Evolutionary conservation across 805 yeast genomes (phyloP).

Genomic region (Candida berthetii): DNA sequence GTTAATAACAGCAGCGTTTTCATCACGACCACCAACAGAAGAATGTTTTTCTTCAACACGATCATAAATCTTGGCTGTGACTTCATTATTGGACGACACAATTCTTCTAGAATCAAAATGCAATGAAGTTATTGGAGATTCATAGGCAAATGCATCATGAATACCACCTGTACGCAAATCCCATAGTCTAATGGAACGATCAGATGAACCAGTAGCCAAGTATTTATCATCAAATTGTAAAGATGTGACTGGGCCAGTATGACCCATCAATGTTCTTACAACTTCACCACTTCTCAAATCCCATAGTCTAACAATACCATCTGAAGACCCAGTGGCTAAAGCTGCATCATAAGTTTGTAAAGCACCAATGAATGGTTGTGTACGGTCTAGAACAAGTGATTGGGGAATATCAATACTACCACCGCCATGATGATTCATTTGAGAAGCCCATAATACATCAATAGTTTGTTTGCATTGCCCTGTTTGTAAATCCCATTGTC

Average conservation of each 20-base stretch:
- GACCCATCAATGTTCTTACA: constrained; percentile 56
- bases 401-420: constrained; percentile 7
- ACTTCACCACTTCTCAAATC: constrained; percentile 68
- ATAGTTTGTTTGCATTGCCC: constrained; percentile 68
- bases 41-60: constrained; percentile 47
- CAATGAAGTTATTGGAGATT: constrained; percentile 45
- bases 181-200: constrained; percentile 64
- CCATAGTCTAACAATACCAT: constrained; percentile 73
- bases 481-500: constrained; percentile 68
- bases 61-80: constrained; percentile 51
- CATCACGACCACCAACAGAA: constrained; percentile 39
- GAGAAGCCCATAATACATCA: constrained; percentile 59
- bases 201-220: constrained; percentile 57
- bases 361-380: constrained; percentile 50
- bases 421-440: constrained; percentile 12
- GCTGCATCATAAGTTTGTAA: constrained; percentile 73
- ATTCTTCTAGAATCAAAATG: constrained; percentile 56
- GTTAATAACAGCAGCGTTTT: constrained; percentile 25
- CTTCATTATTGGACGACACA: constrained; percentile 45
- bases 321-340: constrained; percentile 71
- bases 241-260: constrained; percentile 61
- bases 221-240: constrained; percentile 64
- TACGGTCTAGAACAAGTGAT: constrained; percentile 7
- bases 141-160: constrained; percentile 55
- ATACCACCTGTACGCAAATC: constrained; percentile 65